phyloP scores from a whole-genome alignment of 352 stramenopile species.

The Pythium grandisporangium region DNA sequence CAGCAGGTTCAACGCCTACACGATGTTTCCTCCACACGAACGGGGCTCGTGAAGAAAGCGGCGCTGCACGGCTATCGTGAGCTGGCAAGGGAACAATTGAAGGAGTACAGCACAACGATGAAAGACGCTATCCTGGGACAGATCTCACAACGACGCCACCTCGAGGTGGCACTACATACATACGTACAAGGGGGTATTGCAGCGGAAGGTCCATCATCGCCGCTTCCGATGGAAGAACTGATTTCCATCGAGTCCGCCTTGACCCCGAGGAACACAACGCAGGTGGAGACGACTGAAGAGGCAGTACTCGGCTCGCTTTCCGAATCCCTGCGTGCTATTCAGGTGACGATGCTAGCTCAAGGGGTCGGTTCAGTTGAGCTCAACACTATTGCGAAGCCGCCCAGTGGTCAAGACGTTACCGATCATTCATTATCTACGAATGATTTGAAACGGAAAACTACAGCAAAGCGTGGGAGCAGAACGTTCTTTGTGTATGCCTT shows the following conservation, averaged over 20 bases:
- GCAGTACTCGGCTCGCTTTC: neutral
- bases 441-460: neutral
- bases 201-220: neutral
- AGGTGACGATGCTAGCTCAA: neutral
- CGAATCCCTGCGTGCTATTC: neutral
- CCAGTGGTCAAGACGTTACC: neutral
- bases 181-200: neutral
- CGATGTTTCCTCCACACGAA: slow-evolving; percentile 6
- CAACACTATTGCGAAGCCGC: neutral
- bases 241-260: too few species aligned
- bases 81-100: slow-evolving; percentile 9
- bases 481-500: neutral
- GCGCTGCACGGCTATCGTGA: slow-evolving; percentile 16
- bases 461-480: too few species aligned
- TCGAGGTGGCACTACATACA: too few species aligned
- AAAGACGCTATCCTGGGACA: slow-evolving; percentile 18
- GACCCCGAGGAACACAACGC: neutral
- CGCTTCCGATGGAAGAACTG: neutral
- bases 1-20: slow-evolving; percentile 14
- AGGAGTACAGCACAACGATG: slow-evolving; percentile 12
- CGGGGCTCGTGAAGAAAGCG: slow-evolving; percentile 14
- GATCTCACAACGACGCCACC: slow-evolving; percentile 11
- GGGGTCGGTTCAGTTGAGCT: neutral
- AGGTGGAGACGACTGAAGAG: neutral
- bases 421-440: neutral